Evolutionary conservation across 2,329 filamentous ascomycete genomes (phyloP).

Genomic region (Paecilomyces variotii): DNA sequence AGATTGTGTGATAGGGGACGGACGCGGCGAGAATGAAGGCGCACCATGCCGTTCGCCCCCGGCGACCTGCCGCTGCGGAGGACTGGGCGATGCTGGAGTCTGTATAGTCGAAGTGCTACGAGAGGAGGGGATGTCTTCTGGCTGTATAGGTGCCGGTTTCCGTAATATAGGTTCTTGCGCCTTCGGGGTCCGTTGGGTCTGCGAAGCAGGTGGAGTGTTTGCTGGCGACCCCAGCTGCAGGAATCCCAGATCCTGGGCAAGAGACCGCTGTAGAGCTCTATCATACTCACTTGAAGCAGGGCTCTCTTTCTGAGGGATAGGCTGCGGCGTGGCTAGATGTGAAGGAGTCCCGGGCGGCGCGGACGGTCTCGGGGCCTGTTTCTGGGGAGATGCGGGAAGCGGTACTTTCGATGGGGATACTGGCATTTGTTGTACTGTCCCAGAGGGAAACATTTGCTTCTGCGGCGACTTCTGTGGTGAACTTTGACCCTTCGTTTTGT

Average conservation of each 20-base stretch:
- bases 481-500: slow-evolving; percentile 41
- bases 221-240: slow-evolving; percentile 27
- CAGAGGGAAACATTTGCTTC: slow-evolving; percentile 37
- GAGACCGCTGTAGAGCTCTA: slow-evolving; percentile 32
- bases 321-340: slow-evolving; percentile 35
- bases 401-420: slow-evolving; percentile 54
- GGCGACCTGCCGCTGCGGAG: slow-evolving; percentile 9
- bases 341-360: slow-evolving; percentile 43
- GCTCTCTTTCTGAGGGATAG: slow-evolving; percentile 24
- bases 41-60: slow-evolving; percentile 4
- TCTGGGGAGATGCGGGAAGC: slow-evolving; percentile 52
- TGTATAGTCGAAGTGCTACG: slow-evolving; percentile 17
- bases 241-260: slow-evolving; percentile 34
- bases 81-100: slow-evolving; percentile 9
- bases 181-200: slow-evolving; percentile 7
- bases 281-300: slow-evolving; percentile 34
- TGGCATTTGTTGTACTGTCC: slow-evolving; percentile 13
- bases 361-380: slow-evolving; percentile 42
- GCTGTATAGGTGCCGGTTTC: slow-evolving; percentile 20
- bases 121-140: slow-evolving; percentile 26
- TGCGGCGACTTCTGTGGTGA: slow-evolving; percentile 51
- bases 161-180: slow-evolving; percentile 10
- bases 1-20: slow-evolving; percentile 1
- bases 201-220: slow-evolving; percentile 9
- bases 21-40: slow-evolving; percentile 6